A percentile compares a stretch with the other conserved stretches of the same genome.
Evolutionary conservation across 2,329 filamentous ascomycete species (phyloP).

Genomic region (Microsporum canis): DNA sequence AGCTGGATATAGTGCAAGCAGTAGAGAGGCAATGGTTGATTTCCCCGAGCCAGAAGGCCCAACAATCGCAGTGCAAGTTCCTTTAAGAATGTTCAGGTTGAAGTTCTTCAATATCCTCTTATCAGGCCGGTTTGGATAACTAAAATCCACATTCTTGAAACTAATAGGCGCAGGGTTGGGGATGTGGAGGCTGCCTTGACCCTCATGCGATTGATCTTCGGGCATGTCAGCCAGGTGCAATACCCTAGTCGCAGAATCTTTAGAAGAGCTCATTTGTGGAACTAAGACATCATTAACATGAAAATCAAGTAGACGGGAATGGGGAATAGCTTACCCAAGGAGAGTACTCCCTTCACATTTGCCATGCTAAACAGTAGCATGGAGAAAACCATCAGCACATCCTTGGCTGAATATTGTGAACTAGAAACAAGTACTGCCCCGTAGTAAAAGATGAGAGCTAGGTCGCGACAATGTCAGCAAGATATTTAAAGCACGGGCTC

Average conservation of each 20-base stretch:
- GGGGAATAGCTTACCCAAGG: constrained; percentile 39
- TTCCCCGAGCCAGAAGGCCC: constrained; percentile 85
- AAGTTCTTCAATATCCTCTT: constrained; percentile 50
- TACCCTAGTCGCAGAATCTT: constrained; percentile 60
- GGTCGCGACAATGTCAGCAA: constrained; percentile 8
- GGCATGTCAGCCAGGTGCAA: constrained; percentile 58
- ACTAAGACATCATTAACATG: constrained; percentile 31
- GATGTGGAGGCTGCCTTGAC: constrained; percentile 37
- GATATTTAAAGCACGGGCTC: not conserved
- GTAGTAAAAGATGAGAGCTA: constrained; percentile 73
- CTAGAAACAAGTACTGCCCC: constrained; percentile 53
- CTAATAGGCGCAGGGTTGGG: constrained; percentile 40
- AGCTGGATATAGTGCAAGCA: constrained; percentile 57
- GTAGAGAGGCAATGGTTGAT: constrained; percentile 64
- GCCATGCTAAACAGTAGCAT: constrained; percentile 74
- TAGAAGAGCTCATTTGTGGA: constrained; percentile 66
- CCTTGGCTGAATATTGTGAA: constrained; percentile 40
- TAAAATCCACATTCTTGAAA: constrained; percentile 56
- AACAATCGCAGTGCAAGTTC: constrained; percentile 64
- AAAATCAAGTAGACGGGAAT: not conserved
- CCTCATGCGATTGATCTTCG: constrained; percentile 45
- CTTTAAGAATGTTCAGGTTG: constrained; percentile 52
- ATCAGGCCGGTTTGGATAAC: constrained; percentile 52
- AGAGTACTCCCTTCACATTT: constrained; percentile 57
- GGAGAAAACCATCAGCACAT: constrained; percentile 64